A percentile compares a stretch with the other conserved stretches of the same genome.
Evolutionary conservation across 352 stramenopile species (phyloP).

Genomic region (Globisporangium takayamanum): DNA sequence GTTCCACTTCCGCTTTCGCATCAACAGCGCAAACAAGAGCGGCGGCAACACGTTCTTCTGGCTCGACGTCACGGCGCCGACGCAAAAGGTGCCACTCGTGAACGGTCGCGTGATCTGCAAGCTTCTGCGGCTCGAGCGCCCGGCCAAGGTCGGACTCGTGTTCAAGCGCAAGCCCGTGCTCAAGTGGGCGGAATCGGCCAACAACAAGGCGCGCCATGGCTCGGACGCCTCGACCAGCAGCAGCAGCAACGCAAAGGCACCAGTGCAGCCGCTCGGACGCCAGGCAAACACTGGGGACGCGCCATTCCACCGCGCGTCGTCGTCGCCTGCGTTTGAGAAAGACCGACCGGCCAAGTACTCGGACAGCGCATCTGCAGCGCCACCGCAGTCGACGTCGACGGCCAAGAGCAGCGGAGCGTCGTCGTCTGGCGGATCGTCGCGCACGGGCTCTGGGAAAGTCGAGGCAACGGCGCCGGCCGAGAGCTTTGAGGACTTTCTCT

Average conservation of each 20-base stretch:
- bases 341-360: conserved; percentile 62
- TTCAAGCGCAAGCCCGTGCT: conserved; percentile 72
- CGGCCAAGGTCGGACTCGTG: conserved; percentile 48
- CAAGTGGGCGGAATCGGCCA: conserved; percentile 37
- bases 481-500: conserved; percentile 76
- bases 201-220: too few relatives aligned
- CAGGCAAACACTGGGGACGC: conserved; percentile 17
- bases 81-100: conserved; percentile 62
- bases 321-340: conserved; percentile 37
- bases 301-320: conserved; percentile 40
- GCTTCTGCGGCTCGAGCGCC: conserved; percentile 59
- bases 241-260: conserved; percentile 10
- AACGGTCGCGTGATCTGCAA: conserved; percentile 82
- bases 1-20: conserved; percentile 86
- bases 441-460: conserved; percentile 26
- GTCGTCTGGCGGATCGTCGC: conserved; percentile 14
- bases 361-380: conserved; percentile 21
- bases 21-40: conserved; percentile 40
- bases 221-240: not conserved
- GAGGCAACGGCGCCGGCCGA: conserved; percentile 20
- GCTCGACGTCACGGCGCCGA: conserved; percentile 52
- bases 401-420: not conserved
- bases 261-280: conserved; percentile 19
- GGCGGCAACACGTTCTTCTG: conserved; percentile 68
- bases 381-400: not conserved